Percentiles rank a stretch among this genome's conserved stretches.
Conservation (phyloP, 176 grass and related monocot species). For the Oryza meyeriana region DNA sequence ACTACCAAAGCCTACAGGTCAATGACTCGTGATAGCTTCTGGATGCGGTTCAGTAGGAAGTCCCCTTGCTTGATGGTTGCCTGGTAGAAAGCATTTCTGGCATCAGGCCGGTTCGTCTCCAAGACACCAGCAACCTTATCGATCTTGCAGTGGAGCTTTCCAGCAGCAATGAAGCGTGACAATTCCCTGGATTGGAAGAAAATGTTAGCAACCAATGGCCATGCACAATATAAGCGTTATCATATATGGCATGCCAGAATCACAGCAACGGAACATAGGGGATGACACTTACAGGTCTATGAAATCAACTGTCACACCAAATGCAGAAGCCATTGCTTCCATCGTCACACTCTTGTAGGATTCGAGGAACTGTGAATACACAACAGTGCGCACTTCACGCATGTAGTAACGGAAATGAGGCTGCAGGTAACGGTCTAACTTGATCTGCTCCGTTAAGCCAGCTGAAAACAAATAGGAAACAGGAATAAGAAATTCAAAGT, state of each 20-base stretch:
- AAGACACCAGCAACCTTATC: conserved; percentile 91
- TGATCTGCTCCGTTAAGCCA: conserved; percentile 90
- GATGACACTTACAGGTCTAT: conserved; percentile 79
- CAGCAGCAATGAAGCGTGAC: conserved; percentile 95
- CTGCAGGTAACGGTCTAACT: conserved; percentile 86
- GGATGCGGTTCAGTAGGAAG: conserved; percentile 90
- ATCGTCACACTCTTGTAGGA: conserved; percentile 99
- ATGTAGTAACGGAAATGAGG: conserved; percentile 94
- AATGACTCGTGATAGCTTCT: conserved; percentile 93
- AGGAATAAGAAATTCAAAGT: conserved; percentile 25
- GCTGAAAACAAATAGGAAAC: conserved; percentile 54
- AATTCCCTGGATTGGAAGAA: conserved; percentile 51
- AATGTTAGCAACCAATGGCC: neutral
- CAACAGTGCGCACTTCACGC: conserved; percentile 88
- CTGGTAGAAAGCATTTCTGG: conserved; percentile 94
- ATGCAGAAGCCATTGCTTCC: conserved; percentile 94
- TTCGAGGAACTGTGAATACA: conserved; percentile 94
- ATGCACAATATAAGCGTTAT: neutral
- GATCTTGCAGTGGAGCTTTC: conserved; percentile 99
- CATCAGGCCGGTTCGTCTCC: conserved; percentile 92
- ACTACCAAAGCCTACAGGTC: conserved; percentile 56
- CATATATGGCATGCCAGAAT: neutral
- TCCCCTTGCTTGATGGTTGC: conserved; percentile 98
- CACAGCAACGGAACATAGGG: neutral
- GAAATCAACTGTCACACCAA: conserved; percentile 92